These are phyloP conservation scores for Talaromyces rugulosus DNA, from an alignment of 2,329 filamentous ascomycete species.

Conservation along the genomic window DNA sequence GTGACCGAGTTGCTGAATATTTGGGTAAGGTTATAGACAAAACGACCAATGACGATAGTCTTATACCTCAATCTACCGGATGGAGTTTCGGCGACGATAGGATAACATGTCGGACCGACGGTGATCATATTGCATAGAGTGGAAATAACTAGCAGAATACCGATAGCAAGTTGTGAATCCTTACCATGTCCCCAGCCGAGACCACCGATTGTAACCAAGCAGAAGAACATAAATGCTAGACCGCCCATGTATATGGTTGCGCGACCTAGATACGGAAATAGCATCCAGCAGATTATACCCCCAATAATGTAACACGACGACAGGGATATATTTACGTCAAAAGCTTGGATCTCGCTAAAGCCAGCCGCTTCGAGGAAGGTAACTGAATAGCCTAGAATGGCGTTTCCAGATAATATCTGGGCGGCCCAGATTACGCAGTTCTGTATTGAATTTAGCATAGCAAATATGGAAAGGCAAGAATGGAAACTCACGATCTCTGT, in stretches of 20 bases:
- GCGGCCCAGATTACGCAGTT: constrained; percentile 40
- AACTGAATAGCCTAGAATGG: constrained; percentile 34
- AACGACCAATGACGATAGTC: constrained; percentile 47
- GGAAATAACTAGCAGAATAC: constrained; percentile 47
- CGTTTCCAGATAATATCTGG: constrained; percentile 38
- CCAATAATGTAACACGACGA: constrained; percentile 42
- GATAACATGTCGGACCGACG: constrained; percentile 52
- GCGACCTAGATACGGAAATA: constrained; percentile 38
- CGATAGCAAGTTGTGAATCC: constrained; percentile 28
- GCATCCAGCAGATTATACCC: constrained; percentile 37
- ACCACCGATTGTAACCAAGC: constrained; percentile 31
- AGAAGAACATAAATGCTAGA: constrained; percentile 35
- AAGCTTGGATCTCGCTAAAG: constrained; percentile 33
- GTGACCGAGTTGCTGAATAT: constrained; percentile 76
- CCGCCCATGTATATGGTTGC: constrained; percentile 41
- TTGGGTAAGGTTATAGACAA: constrained; percentile 64
- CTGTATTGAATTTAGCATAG: constrained; percentile 13
- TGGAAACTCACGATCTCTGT: constrained; percentile 62
- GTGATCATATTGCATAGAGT: constrained; percentile 53
- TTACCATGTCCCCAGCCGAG: constrained; percentile 23
- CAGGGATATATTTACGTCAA: constrained; percentile 39
- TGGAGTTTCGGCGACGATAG: constrained; percentile 50
- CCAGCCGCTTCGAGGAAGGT: constrained; percentile 39
- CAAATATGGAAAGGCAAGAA: not conserved
- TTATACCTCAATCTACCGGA: constrained; percentile 51